Evolutionary conservation across 345 rosid genomes (phyloP).

Genomic region (Eucalyptus pauciflora): DNA sequence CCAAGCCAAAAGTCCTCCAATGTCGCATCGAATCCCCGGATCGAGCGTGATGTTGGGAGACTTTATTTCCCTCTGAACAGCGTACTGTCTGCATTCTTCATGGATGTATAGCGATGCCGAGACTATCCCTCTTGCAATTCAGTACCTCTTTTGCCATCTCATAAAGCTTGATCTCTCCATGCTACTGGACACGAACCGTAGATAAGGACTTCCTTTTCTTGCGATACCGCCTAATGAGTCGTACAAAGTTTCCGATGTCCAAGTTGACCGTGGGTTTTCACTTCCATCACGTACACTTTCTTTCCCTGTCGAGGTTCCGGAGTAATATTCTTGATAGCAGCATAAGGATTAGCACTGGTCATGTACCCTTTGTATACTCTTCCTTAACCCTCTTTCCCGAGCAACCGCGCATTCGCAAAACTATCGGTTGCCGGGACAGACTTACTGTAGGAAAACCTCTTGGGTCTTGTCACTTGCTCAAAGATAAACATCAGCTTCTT

Average conservation of each 20-base stretch:
- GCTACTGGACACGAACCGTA: not conserved
- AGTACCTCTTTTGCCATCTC: not conserved
- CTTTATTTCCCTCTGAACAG: not conserved
- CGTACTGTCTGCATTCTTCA: fast-evolving
- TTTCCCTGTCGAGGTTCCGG: not conserved
- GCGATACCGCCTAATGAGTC: not conserved
- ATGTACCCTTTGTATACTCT: not conserved
- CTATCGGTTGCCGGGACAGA: not conserved
- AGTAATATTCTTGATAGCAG: not conserved
- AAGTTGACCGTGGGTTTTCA: not conserved
- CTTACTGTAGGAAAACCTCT: not conserved
- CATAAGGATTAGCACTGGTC: not conserved
- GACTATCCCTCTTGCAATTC: not conserved
- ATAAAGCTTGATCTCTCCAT: not conserved
- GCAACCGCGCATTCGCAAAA: not conserved
- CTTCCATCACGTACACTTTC: not conserved
- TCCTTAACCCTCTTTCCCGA: not conserved
- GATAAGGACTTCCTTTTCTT: not conserved
- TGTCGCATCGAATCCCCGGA: not conserved
- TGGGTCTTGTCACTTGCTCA: not conserved
- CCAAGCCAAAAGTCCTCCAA: not conserved
- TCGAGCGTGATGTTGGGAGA: not conserved
- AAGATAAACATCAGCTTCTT: not conserved
- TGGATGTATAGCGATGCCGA: not conserved
- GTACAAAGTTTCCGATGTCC: fast-evolving